Evolutionary conservation across 2,329 filamentous ascomycete species (phyloP), one percentile per base, ranked within the genome.

Genomic region (Alternaria sp.): DNA sequence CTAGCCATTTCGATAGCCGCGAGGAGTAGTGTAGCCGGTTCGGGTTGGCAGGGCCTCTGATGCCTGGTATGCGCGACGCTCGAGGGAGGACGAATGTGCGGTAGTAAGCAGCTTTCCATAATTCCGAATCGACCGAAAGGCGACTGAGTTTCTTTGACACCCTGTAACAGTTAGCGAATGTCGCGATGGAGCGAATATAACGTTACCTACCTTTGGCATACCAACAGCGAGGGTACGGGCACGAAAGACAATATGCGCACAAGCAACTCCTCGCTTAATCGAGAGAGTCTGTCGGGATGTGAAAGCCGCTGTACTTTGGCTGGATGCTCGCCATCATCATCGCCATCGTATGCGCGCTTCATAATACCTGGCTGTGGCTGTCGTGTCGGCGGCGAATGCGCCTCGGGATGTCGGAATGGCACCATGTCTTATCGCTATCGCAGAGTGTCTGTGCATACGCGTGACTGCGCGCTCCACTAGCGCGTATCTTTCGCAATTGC

Each of bases 101-200:
- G 81, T 96, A 97, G 81, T 97, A 99, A 53, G 93, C 88, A 13
- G 87, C 86, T 78, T 95, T 96, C 96, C 96, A 99, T 60, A 98
- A 83, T 77, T 97, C 93, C 1, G 91, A 91, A 79, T 98, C 96
- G 58, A 87, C 85, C 8, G 92, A 87, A 17, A 98, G 85, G 43
- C 84, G 85, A 70, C 89, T 85, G 74, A 97, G 91, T 62, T 91
- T 92, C 57, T 83, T 88, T 2, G 93, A 97, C n/a, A 94, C 85
- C 58, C 89, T 85, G 83, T 40, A 6, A 12, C 10, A 21, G 49
- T 74, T 6, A 72, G 52, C n/a, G 44, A 13, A 51, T 40, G 40
- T 17, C 21, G 3, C 28, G n/a, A 6, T 28, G 4, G 15, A 9
- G 1, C 10, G 11, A 9, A 13, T 9, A 15, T 19, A 19, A 6